phyloP scores from a whole-genome alignment of 192 early-diverging fungal genomes.

The Glomus cerebriforme region DNA sequence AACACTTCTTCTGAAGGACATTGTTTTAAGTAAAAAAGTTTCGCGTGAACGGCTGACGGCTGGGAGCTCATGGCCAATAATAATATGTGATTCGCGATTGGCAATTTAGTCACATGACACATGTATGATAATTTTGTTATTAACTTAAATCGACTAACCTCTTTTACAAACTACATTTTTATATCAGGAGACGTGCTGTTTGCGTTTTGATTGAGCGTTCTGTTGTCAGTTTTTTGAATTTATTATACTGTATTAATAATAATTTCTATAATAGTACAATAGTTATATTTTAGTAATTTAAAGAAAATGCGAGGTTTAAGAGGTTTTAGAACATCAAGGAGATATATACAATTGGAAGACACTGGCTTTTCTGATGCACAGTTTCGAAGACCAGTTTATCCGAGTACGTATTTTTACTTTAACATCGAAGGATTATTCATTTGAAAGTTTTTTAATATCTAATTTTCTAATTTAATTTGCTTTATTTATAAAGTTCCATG shows the following conservation, averaged over 20 bases:
- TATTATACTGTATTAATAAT: too few species aligned
- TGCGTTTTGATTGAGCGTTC: too few species aligned
- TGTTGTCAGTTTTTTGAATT: too few species aligned
- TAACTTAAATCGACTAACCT: too few species aligned
- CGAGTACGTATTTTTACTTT: background rate
- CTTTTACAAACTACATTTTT: too few species aligned
- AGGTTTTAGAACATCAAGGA: background rate
- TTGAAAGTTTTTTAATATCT: background rate
- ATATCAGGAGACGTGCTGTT: too few species aligned
- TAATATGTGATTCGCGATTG: too few species aligned
- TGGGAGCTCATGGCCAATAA: too few species aligned
- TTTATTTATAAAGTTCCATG: constrained; percentile 51
- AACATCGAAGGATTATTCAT: background rate
- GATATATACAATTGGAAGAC: constrained; percentile 9
- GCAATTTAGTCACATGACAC: too few species aligned
- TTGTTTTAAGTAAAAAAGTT: background rate
- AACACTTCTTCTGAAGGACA: background rate
- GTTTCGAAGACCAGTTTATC: background rate
- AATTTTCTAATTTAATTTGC: background rate
- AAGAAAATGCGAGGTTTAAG: constrained; percentile 11
- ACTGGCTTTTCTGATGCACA: constrained; percentile 2
- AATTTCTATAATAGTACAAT: too few species aligned
- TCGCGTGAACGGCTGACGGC: background rate
- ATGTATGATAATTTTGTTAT: too few species aligned
- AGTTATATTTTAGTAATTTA: background rate